phyloP scores from a whole-genome alignment of 1,139 yeast genomes.

The Candida glucosophila region DNA sequence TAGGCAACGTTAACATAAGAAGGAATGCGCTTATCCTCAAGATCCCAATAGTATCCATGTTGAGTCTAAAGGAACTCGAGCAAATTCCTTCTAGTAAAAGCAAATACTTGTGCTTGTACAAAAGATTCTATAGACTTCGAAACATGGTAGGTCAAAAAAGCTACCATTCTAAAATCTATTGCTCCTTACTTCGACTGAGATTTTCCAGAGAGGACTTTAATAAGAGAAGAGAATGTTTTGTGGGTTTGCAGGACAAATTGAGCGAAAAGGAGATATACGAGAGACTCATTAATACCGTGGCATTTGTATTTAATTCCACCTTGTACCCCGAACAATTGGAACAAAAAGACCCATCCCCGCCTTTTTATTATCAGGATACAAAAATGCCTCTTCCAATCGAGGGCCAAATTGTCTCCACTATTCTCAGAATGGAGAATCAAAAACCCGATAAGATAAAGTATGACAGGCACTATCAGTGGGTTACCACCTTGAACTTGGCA shows the following conservation, averaged over 20 bases:
- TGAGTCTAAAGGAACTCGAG: slow-evolving; percentile 6
- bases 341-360: too few relatives aligned
- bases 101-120: slow-evolving; percentile 17
- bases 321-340: too few relatives aligned
- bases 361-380: too few relatives aligned
- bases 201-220: slow-evolving; percentile 17
- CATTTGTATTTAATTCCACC: slow-evolving; percentile 32
- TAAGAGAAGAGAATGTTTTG: slow-evolving; percentile 8
- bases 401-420: slow-evolving; percentile 17
- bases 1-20: slow-evolving; percentile 2
- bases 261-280: slow-evolving; percentile 10
- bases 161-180: slow-evolving; percentile 10
- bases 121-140: slow-evolving; percentile 24
- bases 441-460: slow-evolving; percentile 21
- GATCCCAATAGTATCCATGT: slow-evolving; percentile 4
- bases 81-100: slow-evolving; percentile 7
- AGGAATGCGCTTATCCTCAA: slow-evolving; percentile 3
- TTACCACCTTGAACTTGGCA: slow-evolving; percentile 7
- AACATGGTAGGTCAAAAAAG: slow-evolving; percentile 13
- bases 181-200: slow-evolving; percentile 16
- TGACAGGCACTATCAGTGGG: slow-evolving; percentile 24
- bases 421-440: slow-evolving; percentile 22
- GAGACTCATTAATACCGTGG: slow-evolving; percentile 25
- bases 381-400: slow-evolving; percentile 19
- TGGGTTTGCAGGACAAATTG: slow-evolving; percentile 6